phyloP scores from a whole-genome alignment of 495 filamentous ascomycete genomes.

The Talaromyces wortmannii region DNA sequence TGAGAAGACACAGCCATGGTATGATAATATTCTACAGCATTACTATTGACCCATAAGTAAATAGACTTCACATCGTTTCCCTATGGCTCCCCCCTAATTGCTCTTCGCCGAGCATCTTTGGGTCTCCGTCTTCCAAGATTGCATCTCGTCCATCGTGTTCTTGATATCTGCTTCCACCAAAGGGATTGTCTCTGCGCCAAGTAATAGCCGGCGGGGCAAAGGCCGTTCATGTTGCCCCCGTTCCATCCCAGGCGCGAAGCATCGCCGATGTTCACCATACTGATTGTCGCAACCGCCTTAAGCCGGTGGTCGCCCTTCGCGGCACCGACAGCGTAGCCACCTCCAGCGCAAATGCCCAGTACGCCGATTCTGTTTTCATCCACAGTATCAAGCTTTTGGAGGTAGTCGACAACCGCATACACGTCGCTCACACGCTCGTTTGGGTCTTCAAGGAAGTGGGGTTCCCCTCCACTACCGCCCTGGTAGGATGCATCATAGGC shows the following conservation, averaged over 20 bases:
- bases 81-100: not conserved
- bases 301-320: constrained; percentile 34
- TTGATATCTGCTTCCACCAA: constrained; percentile 10
- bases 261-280: constrained; percentile 25
- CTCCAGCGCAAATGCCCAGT: constrained; percentile 33
- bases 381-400: constrained; percentile 21
- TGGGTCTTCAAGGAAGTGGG: constrained; percentile 26
- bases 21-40: not conserved
- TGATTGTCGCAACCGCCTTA: constrained; percentile 27
- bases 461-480: constrained; percentile 27
- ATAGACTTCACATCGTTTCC: not conserved
- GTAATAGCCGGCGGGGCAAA: constrained; percentile 10
- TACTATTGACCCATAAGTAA: not conserved
- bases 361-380: constrained; percentile 28
- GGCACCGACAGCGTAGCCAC: constrained; percentile 25
- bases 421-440: constrained; percentile 8
- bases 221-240: constrained; percentile 4
- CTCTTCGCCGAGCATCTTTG: too few species aligned
- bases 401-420: constrained; percentile 30
- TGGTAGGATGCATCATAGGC: constrained; percentile 28
- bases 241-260: not conserved
- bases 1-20: not conserved
- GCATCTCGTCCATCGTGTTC: constrained; percentile 8
- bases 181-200: constrained; percentile 14
- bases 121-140: constrained; percentile 11